Conservation (phyloP, 73 alveolate genomes). For the Uronychia setigera region DNA sequence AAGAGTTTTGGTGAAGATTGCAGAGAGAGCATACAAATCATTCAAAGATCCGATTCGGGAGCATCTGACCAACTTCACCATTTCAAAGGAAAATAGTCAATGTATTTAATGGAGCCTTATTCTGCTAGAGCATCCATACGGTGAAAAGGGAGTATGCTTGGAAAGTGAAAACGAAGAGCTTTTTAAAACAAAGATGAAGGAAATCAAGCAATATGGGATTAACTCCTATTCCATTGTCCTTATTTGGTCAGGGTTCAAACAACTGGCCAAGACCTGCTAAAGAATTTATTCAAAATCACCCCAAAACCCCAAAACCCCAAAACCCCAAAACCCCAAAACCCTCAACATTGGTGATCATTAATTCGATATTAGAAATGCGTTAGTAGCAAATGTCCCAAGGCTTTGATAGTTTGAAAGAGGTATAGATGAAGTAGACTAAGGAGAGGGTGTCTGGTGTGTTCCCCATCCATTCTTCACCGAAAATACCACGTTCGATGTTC, state of each 20-base stretch:
- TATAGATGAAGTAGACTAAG: too few relatives aligned
- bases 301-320: too few relatives aligned
- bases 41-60: slow-evolving; percentile 26
- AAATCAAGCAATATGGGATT: slow-evolving; percentile 18
- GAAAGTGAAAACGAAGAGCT: background rate
- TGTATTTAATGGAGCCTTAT: too few relatives aligned
- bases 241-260: slow-evolving; percentile 37
- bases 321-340: too few relatives aligned
- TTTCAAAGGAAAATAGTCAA: background rate
- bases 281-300: slow-evolving; percentile 7
- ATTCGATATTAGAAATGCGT: too few relatives aligned
- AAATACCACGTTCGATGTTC: too few relatives aligned
- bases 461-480: too few relatives aligned
- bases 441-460: too few relatives aligned
- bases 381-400: too few relatives aligned
- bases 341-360: too few relatives aligned
- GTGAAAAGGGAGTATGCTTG: slow-evolving; percentile 2
- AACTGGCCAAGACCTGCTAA: slow-evolving; percentile 29
- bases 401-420: too few relatives aligned
- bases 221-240: slow-evolving; percentile 44
- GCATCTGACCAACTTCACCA: slow-evolving; percentile 5
- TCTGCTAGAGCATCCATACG: background rate
- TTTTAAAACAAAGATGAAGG: slow-evolving; percentile 17
- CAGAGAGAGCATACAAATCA: slow-evolving; percentile 35
- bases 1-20: slow-evolving; percentile 31